Evolutionary conservation across 805 yeast genomes (phyloP), one percentile per base, ranked within the genome.

Genomic region (Clavispora vitiphila): DNA sequence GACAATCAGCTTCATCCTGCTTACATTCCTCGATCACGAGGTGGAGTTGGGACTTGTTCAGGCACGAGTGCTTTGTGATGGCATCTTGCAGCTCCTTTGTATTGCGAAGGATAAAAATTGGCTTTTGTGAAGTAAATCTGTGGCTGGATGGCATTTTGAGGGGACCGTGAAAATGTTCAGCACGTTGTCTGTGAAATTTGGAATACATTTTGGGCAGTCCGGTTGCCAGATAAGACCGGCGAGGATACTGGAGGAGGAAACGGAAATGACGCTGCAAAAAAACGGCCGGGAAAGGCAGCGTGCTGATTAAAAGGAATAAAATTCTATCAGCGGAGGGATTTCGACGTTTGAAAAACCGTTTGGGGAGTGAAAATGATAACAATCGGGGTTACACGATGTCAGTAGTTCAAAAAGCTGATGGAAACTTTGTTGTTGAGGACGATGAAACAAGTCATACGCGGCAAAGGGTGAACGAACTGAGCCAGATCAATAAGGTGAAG

Each of bases 341-440:
- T 29, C 31, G 8, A n/a, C 4, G 8, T 6, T 12, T 3, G 20
- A 8, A n/a, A 29, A 29, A 16, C 32, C 32, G 20, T 12, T 29
- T 15, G 9, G 16, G 30, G 14, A 12, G 30, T 26, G 30, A n/a
- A 15, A 29, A 29, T 15, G 8, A 10, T 14, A 29, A 29, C 37
- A 23, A n/a, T 37, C 34, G 15, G 29, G 34, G 24, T 34, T 35
- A 26, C 38, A 39, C 48, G 49, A 47, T 46, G 53, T 49, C 53
- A 49, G 50, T 49, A 47, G 43, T 47, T 47, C 32, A 47, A 42
- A 45, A 49, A 49, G 50, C 50, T 47, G 45, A 49, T 45, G 50
- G 53, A 47, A 51, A 49, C 42, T 46, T 35, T 45, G 51, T 49
- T 49, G 39, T 44, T 42, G 24, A 49, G 42, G 34, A 45, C 43